Base-by-base conservation (phyloP, 495 filamentous ascomycete genomes). In the Xylaria cubensis region DNA sequence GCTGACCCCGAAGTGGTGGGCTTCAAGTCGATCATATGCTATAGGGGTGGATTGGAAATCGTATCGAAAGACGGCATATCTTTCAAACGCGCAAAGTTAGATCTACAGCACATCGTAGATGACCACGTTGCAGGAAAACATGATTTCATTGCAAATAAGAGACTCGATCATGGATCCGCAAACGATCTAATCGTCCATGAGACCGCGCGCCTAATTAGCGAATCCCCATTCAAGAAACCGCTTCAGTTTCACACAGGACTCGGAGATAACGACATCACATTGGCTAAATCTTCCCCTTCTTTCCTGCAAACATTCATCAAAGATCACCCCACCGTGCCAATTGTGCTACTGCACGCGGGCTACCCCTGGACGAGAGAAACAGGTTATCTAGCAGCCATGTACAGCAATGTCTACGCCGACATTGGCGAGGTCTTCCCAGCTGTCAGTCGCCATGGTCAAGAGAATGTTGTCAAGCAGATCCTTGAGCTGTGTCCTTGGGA, bases 171-270 rank as follows among this genome's bases (percentile, higher is more conserved):
- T 64, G 61, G 39, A 24, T 1, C 1, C 5, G 15, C 10, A 2
- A 64, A 64, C 21, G 87, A 91, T 66, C 85, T 89, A 74, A 76
- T 96, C 19, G 89, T 97, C 10, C 85, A 90, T 72, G 80, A 77
- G 69, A 85, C 76, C 29, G 91, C 85, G 7, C 75, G 80, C 42
- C 68, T 88, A 15, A 87, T 92, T 46, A 79, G 80, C 9, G 81
- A 85, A 53, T 70, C 73, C 68, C 73, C 68, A 34, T 78, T 76
- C 15, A 86, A 83, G 70, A 96, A 96, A 75, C 93, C 94, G 1
- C 77, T 97, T 39, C 94, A 97, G 75, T 92, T 97, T 70, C 94
- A 97, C 75, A 95, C 93, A 0, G 94, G 94, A 0, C 84, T 97
- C 1, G 94, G 94, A 0, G 94, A 97, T 74, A 93, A 91, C 73